A percentile compares a stretch with the other conserved stretches of the same genome.
These are phyloP conservation scores for Ilex aquifolium DNA, from an alignment of 257 asterid genomes.

Conservation along the genomic window DNA sequence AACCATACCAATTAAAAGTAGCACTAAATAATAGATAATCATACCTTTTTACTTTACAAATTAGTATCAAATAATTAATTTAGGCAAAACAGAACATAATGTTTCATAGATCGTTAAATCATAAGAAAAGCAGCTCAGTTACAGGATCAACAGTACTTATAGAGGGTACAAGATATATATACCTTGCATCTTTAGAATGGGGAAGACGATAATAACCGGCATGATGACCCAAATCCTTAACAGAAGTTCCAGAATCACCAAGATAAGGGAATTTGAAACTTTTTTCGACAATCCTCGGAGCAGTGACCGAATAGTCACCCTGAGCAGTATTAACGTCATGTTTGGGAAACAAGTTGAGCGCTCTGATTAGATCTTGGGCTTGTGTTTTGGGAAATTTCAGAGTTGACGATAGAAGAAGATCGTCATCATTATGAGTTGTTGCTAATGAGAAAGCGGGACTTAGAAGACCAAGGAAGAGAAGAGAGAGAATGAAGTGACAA, in stretches of 20 bases:
- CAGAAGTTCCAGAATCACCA: constrained; percentile 25
- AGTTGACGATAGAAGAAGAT: neutral
- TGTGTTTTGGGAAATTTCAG: constrained; percentile 7
- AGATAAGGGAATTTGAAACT: constrained; percentile 32
- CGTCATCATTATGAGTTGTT: neutral
- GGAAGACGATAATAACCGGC: constrained; percentile 64
- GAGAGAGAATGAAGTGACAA: neutral
- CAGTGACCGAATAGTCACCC: constrained; percentile 3
- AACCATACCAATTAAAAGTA: too few relatives aligned
- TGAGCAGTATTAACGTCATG: constrained; percentile 31
- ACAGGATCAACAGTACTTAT: too few relatives aligned
- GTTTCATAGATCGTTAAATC: too few relatives aligned
- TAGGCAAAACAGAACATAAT: too few relatives aligned
- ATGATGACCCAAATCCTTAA: constrained; percentile 53
- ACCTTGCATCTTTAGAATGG: constrained; percentile 57
- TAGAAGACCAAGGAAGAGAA: neutral
- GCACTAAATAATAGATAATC: too few relatives aligned
- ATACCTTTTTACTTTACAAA: too few relatives aligned
- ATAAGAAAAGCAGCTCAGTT: too few relatives aligned
- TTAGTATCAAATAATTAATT: too few relatives aligned
- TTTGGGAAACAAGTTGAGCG: constrained; percentile 57
- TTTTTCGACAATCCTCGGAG: constrained; percentile 49
- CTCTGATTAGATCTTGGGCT: constrained; percentile 41
- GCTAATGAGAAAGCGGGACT: neutral
- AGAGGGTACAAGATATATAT: neutral